Percentiles rank a stretch among this genome's conserved stretches.
Conservation (phyloP, 2,329 filamentous ascomycete genomes). For the Calonectria pteridis region DNA sequence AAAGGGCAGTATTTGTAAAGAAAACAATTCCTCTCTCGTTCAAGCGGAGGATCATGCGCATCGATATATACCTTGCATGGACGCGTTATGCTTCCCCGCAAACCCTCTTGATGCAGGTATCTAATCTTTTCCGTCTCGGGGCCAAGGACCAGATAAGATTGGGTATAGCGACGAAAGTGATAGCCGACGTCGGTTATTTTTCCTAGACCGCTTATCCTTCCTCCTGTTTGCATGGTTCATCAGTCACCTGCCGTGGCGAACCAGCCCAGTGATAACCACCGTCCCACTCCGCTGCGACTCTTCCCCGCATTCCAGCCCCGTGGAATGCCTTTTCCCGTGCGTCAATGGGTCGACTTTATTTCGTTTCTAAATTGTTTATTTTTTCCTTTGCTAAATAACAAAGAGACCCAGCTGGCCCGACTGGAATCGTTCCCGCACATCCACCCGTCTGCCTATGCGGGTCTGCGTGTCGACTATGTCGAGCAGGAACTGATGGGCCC, state of each 20-base stretch:
- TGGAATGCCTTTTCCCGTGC: neutral
- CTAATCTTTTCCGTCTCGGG: neutral
- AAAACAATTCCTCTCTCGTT: neutral
- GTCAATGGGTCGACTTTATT: neutral
- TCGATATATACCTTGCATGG: neutral
- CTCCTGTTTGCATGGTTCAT: neutral
- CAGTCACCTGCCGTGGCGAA: neutral
- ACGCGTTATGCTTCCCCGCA: neutral
- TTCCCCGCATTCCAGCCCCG: neutral
- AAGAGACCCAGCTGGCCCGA: slow-evolving; percentile 33
- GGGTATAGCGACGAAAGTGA: neutral
- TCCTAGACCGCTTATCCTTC: neutral
- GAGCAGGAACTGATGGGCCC: slow-evolving; percentile 46
- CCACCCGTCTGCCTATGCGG: slow-evolving; percentile 21
- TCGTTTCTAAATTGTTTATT: neutral
- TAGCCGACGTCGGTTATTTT: slow-evolving; percentile 9
- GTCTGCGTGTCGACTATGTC: slow-evolving; percentile 39
- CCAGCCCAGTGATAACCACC: neutral
- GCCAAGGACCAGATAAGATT: neutral
- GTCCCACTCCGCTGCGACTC: neutral
- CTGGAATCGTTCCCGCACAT: slow-evolving; percentile 34
- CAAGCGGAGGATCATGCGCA: neutral
- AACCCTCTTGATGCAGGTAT: neutral
- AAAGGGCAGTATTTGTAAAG: neutral
- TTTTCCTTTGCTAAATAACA: slow-evolving; percentile 34